phyloP scores from a whole-genome alignment of 2,329 filamentous ascomycete genomes.

The Epicoccum nigrum region DNA sequence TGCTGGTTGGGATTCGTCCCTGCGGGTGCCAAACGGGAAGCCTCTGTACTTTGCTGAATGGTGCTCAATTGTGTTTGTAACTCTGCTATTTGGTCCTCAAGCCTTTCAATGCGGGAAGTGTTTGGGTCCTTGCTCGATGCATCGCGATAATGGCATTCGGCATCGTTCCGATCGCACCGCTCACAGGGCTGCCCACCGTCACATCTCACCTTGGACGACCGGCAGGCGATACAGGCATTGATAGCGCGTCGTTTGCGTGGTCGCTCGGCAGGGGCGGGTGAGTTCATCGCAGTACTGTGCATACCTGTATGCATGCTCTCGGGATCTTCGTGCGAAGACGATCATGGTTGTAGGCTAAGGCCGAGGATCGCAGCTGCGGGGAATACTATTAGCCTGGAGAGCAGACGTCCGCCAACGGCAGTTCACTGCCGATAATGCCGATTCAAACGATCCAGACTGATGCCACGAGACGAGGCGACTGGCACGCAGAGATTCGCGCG shows the following conservation, averaged over 20 bases:
- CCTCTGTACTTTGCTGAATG: neutral
- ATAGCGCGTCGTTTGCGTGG: slow-evolving; percentile 44
- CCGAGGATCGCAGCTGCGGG: neutral
- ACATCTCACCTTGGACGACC: slow-evolving; percentile 43
- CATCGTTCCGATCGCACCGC: slow-evolving; percentile 36
- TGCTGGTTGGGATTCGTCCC: neutral
- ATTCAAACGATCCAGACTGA: neutral
- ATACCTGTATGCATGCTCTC: neutral
- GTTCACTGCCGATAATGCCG: neutral
- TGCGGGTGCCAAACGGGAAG: neutral
- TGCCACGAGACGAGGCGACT: too few relatives aligned
- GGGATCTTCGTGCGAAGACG: slow-evolving; percentile 12
- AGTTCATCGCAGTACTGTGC: slow-evolving; percentile 1
- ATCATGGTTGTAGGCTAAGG: neutral
- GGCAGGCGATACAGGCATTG: slow-evolving; percentile 40
- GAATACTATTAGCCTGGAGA: neutral
- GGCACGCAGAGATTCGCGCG: too few relatives aligned
- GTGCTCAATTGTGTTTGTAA: slow-evolving; percentile 22
- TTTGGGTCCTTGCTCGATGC: slow-evolving; percentile 31
- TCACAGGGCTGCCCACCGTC: slow-evolving; percentile 40
- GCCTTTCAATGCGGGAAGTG: slow-evolving; percentile 31
- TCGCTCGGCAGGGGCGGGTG: slow-evolving; percentile 12
- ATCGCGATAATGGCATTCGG: slow-evolving; percentile 29
- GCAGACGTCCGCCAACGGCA: neutral
- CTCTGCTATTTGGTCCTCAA: slow-evolving; percentile 32